Evolutionary conservation across 2,329 filamentous ascomycete species (phyloP).

Genomic region (Cytospora mali): DNA sequence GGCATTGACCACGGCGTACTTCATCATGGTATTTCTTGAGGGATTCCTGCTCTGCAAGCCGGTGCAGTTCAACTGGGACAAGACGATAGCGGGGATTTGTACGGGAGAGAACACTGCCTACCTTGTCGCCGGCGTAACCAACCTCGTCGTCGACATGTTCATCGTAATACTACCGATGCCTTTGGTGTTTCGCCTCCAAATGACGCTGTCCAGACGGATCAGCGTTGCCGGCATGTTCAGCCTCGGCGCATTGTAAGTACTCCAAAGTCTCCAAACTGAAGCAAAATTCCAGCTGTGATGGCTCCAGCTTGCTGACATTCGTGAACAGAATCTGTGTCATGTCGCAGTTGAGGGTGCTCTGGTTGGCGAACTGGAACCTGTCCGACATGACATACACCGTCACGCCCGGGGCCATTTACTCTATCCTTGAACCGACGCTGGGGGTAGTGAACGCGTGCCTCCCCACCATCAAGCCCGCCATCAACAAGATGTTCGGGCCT

Average conservation of each 20-base stretch:
- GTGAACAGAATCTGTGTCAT: no score
- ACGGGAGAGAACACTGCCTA: neutral
- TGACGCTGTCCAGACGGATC: neutral
- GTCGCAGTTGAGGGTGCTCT: no score
- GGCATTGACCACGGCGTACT: neutral
- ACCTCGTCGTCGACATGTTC: neutral
- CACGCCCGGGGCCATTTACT: neutral
- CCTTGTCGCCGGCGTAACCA: neutral
- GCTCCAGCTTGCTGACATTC: no score
- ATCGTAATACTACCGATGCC: neutral
- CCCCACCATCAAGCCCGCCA: conserved; percentile 1
- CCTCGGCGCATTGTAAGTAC: neutral
- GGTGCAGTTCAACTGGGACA: conserved; percentile 6
- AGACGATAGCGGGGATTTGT: neutral
- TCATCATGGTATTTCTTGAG: neutral
- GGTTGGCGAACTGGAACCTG: neutral
- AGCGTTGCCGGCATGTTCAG: neutral
- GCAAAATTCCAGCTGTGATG: no score
- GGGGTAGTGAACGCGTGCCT: conserved; percentile 10
- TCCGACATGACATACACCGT: neutral
- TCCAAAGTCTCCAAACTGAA: no score
- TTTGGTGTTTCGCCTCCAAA: neutral
- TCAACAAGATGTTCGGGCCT: conserved; percentile 26
- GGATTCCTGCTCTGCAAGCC: neutral
- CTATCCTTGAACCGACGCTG: conserved; percentile 4